These are phyloP conservation scores for Gliomastix tumulicola DNA, from an alignment of 2,329 filamentous ascomycete species.

Conservation along the genomic window DNA sequence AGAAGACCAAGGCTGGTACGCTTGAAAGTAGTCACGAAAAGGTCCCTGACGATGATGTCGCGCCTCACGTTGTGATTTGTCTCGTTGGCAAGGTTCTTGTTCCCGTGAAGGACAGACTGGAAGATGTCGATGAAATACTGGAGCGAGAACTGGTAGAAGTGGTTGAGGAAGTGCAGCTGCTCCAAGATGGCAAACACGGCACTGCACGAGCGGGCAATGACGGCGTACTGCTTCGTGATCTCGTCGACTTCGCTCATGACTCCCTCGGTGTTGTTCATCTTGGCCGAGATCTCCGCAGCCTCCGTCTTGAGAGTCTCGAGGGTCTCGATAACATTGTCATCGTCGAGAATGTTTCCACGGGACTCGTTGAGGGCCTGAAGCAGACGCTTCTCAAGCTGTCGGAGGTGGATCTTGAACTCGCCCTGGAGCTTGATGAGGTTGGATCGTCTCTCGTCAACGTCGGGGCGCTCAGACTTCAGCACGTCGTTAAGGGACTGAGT, in stretches of 20 bases:
- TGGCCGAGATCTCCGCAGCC: constrained; percentile 88
- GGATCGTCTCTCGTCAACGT: constrained; percentile 91
- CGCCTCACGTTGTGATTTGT: constrained; percentile 73
- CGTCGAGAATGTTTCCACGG: constrained; percentile 93
- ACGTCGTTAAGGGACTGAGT: constrained; percentile 97
- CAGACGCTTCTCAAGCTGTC: constrained; percentile 88
- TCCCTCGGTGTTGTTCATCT: constrained; percentile 94
- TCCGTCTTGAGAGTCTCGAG: constrained; percentile 97
- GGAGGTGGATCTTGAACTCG: constrained; percentile 97
- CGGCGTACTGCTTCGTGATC: constrained; percentile 89
- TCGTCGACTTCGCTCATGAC: constrained; percentile 97
- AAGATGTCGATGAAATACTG: constrained; percentile 99
- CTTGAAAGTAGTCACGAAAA: constrained; percentile 88
- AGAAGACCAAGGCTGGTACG: constrained; percentile 88
- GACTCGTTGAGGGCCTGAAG: constrained; percentile 96
- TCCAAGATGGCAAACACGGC: constrained; percentile 95
- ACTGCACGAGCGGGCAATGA: constrained; percentile 91
- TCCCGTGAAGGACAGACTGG: constrained; percentile 78
- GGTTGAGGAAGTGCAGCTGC: constrained; percentile 95
- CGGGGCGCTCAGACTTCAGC: constrained; percentile 91
- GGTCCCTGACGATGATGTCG: constrained; percentile 82
- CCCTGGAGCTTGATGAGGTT: constrained; percentile 98
- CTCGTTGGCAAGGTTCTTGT: constrained; percentile 63
- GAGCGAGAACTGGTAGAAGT: constrained; percentile 98
- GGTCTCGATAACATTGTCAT: constrained; percentile 96